phyloP scores from a whole-genome alignment of 2,329 filamentous ascomycete genomes.

The Furcasterigmium sp. region DNA sequence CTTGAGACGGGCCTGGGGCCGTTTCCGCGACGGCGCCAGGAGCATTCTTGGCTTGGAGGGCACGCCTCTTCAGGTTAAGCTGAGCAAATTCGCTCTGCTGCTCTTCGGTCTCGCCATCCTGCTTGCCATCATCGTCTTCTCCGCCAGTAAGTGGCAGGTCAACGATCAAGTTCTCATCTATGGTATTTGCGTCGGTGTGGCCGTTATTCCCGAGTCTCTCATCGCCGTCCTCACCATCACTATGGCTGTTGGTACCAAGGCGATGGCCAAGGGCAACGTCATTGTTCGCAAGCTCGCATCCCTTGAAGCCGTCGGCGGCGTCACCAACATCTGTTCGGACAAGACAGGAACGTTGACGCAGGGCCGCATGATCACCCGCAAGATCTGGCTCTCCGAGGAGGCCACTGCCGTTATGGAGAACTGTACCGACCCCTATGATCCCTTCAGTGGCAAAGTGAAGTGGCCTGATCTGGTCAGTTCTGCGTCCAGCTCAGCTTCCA shows the following conservation, averaged over 20 bases:
- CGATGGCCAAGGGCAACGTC: constrained; percentile 60
- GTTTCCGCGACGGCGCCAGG: constrained; percentile 31
- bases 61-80: constrained; percentile 78
- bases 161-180: constrained; percentile 55
- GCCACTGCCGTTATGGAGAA: constrained; percentile 48
- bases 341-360: constrained; percentile 65
- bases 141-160: constrained; percentile 48
- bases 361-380: constrained; percentile 61
- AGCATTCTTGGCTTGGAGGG: constrained; percentile 64
- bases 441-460: constrained; percentile 47
- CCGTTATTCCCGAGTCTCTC: constrained; percentile 61
- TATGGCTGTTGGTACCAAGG: constrained; percentile 58
- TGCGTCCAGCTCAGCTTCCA: constrained; percentile 16
- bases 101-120: constrained; percentile 68
- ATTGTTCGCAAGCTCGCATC: constrained; percentile 61
- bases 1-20: constrained; percentile 35
- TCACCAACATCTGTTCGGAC: constrained; percentile 68
- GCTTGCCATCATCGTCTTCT: constrained; percentile 58
- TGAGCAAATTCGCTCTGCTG: constrained; percentile 78
- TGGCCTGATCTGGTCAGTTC: constrained; percentile 36
- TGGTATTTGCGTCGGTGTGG: constrained; percentile 56
- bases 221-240: constrained; percentile 68
- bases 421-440: constrained; percentile 56
- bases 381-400: constrained; percentile 54
- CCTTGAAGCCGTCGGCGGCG: constrained; percentile 62